Conservation (phyloP, 352 stramenopile genomes). For the Globisporangium abappressorium region DNA sequence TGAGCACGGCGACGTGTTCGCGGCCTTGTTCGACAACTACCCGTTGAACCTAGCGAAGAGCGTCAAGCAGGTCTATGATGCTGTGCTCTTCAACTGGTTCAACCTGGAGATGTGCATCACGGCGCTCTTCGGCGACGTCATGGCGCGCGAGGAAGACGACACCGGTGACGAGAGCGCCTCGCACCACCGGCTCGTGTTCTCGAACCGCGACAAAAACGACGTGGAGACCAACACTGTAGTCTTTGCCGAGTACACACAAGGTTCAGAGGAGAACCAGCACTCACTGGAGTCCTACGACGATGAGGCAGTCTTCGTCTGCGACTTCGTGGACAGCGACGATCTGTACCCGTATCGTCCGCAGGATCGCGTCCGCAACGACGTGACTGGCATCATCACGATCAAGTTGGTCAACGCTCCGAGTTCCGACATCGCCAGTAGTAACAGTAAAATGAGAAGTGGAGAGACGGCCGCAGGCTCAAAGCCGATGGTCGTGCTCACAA, state of each 20-base stretch:
- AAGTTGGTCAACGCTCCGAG: too few relatives aligned
- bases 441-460: neutral
- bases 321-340: neutral
- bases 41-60: neutral
- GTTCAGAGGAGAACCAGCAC: neutral
- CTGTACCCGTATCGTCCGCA: neutral
- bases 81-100: neutral
- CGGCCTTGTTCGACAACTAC: neutral
- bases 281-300: neutral
- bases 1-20: neutral
- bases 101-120: conserved; percentile 2
- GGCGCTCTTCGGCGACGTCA: neutral
- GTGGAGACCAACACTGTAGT: conserved; percentile 4
- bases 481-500: conserved; percentile 28
- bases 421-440: too few relatives aligned
- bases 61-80: conserved; percentile 12
- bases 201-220: neutral
- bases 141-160: neutral
- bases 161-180: neutral
- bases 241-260: neutral
- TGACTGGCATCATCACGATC: neutral
- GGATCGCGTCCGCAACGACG: neutral
- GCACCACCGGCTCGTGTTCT: conserved; percentile 1
- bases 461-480: neutral
- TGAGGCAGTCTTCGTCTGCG: neutral